Conservation (phyloP, 2,329 filamentous ascomycete species). For the Bipolaris sorokiniana region DNA sequence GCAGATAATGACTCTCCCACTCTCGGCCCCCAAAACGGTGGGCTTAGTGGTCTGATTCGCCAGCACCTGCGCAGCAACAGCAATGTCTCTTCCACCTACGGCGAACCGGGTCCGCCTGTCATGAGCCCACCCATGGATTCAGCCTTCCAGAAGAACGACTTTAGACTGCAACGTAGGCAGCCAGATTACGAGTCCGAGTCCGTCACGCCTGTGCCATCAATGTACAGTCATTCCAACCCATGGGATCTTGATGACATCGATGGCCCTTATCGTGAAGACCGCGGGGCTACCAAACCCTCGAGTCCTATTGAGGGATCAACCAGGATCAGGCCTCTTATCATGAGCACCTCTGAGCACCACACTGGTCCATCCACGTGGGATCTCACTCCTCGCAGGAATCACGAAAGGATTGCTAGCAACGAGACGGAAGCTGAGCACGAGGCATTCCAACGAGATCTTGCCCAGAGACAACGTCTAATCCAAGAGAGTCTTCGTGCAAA, state of each 20-base stretch:
- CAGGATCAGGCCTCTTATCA: constrained; percentile 12
- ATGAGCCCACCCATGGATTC: constrained; percentile 55
- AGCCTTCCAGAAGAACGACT: constrained; percentile 42
- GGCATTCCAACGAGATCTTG: constrained; percentile 76
- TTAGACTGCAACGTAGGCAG: constrained; percentile 36
- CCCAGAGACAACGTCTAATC: constrained; percentile 71
- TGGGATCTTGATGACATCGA: constrained; percentile 62
- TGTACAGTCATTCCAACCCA: constrained; percentile 60
- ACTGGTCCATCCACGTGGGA: constrained; percentile 51
- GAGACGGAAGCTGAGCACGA: constrained; percentile 65
- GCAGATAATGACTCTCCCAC: constrained; percentile 75
- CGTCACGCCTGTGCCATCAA: constrained; percentile 55
- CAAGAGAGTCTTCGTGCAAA: constrained; percentile 75
- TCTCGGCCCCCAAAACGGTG: constrained; percentile 67
- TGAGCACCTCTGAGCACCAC: constrained; percentile 21
- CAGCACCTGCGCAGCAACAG: constrained; percentile 85
- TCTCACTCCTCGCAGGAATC: constrained; percentile 55
- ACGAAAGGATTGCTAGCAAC: constrained; percentile 57
- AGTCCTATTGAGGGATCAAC: constrained; percentile 42
- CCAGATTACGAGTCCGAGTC: constrained; percentile 41
- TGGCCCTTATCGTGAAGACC: constrained; percentile 47
- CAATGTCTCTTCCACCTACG: constrained; percentile 78
- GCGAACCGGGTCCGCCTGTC: constrained; percentile 39
- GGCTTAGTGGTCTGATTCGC: constrained; percentile 80
- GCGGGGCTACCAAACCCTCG: constrained; percentile 44